These are phyloP conservation scores for Fusarium coffeatum DNA, from an alignment of 2,329 filamentous ascomycete genomes.

Conservation along the genomic window DNA sequence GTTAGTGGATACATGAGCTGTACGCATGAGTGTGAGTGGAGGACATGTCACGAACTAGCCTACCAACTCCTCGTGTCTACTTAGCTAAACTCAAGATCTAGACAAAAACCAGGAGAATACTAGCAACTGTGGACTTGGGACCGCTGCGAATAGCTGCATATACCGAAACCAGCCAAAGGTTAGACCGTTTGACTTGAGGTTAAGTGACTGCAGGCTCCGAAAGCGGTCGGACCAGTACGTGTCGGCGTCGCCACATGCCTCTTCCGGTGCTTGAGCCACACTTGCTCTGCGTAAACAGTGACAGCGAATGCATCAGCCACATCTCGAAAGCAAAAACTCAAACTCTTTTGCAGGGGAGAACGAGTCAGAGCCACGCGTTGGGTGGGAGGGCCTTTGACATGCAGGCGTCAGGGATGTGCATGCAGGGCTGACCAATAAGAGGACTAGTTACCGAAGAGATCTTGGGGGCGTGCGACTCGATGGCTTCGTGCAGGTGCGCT, in stretches of 20 bases:
- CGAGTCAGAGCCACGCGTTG: slow-evolving; percentile 38
- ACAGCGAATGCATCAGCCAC: slow-evolving; percentile 20
- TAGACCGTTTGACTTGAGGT: slow-evolving; percentile 5
- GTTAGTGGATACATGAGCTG: slow-evolving; percentile 14
- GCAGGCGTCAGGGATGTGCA: slow-evolving; percentile 36
- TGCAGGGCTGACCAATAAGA: slow-evolving; percentile 37
- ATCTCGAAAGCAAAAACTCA: slow-evolving; percentile 15
- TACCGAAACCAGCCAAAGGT: slow-evolving; percentile 23
- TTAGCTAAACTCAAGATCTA: not conserved
- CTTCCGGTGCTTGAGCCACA: slow-evolving; percentile 28
- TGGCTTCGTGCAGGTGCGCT: slow-evolving; percentile 21
- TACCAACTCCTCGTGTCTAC: slow-evolving; percentile 4
- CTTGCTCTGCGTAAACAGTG: slow-evolving; percentile 1
- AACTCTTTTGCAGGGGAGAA: slow-evolving; percentile 7
- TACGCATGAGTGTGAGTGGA: slow-evolving; percentile 14
- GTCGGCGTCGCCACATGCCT: slow-evolving; percentile 32
- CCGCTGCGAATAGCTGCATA: slow-evolving; percentile 20
- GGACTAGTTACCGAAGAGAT: not conserved
- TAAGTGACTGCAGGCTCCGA: slow-evolving; percentile 1
- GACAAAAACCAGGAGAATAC: slow-evolving; percentile 3
- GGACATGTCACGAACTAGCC: slow-evolving; percentile 25
- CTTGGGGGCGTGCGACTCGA: slow-evolving; percentile 21
- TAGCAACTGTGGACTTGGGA: not conserved
- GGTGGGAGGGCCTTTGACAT: slow-evolving; percentile 32
- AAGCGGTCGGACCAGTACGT: slow-evolving; percentile 26